Percentiles rank a stretch among this genome's conserved stretches.
Conservation (phyloP, 805 yeast species). For the Lipomyces yamanashiensis region DNA sequence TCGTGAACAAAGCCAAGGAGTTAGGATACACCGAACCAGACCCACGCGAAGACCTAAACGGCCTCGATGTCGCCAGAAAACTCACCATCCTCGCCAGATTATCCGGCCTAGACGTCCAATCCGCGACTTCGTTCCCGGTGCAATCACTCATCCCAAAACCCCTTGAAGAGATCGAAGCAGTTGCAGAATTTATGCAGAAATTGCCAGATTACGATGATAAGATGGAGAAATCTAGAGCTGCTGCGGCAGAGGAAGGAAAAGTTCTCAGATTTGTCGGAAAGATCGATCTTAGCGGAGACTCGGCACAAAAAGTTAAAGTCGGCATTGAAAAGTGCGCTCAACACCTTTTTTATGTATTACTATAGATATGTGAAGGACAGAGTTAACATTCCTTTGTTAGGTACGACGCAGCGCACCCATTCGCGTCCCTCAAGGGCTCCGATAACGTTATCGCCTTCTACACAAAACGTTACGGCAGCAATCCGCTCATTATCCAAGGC, state of each 20-base stretch:
- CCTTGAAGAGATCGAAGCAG: conserved; percentile 65
- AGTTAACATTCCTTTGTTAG: conserved; percentile 41
- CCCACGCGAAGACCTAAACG: conserved; percentile 98
- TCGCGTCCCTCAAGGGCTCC: conserved; percentile 93
- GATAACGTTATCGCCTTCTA: conserved; percentile 93
- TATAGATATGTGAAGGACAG: background rate
- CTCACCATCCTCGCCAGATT: conserved; percentile 95
- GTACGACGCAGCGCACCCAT: conserved; percentile 88
- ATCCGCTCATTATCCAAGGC: conserved; percentile 95
- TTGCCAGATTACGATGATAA: conserved; percentile 84
- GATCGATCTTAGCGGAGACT: conserved; percentile 64
- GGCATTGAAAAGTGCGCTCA: conserved; percentile 64
- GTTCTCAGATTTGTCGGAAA: conserved; percentile 93
- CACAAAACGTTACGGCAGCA: conserved; percentile 81
- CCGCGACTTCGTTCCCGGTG: conserved; percentile 92
- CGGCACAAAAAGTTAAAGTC: conserved; percentile 61
- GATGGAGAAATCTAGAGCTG: conserved; percentile 73
- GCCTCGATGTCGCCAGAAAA: conserved; percentile 97
- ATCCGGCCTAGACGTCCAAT: conserved; percentile 80
- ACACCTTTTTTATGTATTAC: too few relatives aligned
- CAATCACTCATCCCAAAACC: conserved; percentile 89
- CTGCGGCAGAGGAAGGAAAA: conserved; percentile 80
- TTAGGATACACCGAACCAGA: conserved; percentile 99
- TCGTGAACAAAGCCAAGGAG: conserved; percentile 84
- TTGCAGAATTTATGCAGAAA: conserved; percentile 61